These are phyloP conservation scores for Kalaharituber pfeilii DNA, from an alignment of 2,329 filamentous ascomycete species.

Conservation along the genomic window DNA sequence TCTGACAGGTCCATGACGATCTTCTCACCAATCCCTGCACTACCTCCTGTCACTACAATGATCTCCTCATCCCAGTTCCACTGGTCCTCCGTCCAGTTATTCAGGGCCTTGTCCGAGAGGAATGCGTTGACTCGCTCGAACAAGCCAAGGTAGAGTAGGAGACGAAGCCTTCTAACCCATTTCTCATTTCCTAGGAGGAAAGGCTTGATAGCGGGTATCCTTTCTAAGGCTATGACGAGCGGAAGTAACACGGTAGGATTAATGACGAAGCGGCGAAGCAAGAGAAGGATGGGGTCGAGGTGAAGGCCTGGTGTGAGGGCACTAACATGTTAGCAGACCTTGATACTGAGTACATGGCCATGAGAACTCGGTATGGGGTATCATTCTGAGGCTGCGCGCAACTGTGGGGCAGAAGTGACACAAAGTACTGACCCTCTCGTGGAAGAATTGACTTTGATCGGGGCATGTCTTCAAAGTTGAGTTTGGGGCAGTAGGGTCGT, in stretches of 20 bases:
- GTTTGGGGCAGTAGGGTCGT: no score
- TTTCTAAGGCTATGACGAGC: constrained; percentile 49
- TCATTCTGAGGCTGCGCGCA: no score
- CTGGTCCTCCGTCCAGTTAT: constrained; percentile 61
- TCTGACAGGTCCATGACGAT: constrained; percentile 65
- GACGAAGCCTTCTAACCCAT: constrained; percentile 63
- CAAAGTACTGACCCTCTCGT: no score
- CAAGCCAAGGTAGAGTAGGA: constrained; percentile 39
- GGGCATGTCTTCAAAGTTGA: no score
- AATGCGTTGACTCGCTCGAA: constrained; percentile 53
- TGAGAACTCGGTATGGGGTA: no score
- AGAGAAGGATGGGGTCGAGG: constrained; percentile 16
- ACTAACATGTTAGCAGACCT: no score
- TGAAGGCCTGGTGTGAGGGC: constrained; percentile 1
- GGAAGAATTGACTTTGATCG: no score
- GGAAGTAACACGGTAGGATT: constrained; percentile 70
- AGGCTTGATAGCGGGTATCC: constrained; percentile 49
- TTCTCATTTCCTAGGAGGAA: constrained; percentile 62
- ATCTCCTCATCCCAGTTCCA: constrained; percentile 54
- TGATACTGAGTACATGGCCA: no score
- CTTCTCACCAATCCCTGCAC: constrained; percentile 23
- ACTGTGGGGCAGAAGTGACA: no score
- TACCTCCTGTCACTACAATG: constrained; percentile 38
- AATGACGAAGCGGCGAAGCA: constrained; percentile 70
- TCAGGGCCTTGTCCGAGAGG: constrained; percentile 46